These are phyloP conservation scores for Salix udensis DNA, from an alignment of 345 rosid species.

Conservation along the genomic window DNA sequence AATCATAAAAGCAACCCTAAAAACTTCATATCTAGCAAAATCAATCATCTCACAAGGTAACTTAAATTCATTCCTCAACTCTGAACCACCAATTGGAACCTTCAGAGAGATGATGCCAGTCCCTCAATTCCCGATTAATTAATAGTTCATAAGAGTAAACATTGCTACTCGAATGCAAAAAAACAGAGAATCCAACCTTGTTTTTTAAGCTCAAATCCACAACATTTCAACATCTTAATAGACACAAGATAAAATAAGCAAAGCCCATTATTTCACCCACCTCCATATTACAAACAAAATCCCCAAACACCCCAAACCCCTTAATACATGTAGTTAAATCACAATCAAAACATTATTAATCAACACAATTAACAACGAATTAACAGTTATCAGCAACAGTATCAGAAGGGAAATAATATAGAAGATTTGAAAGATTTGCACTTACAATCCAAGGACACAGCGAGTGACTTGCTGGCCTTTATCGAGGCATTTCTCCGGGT, in stretches of 20 bases:
- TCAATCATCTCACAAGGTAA: not conserved
- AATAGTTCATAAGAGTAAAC: not conserved
- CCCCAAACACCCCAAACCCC: not conserved
- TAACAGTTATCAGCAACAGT: not conserved
- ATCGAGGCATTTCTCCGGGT: slow-evolving; percentile 97
- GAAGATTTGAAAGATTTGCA: not conserved
- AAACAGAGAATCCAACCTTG: not conserved
- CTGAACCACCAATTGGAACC: not conserved
- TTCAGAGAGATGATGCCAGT: not conserved
- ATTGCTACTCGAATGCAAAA: not conserved
- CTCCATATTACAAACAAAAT: not conserved
- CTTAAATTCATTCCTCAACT: not conserved
- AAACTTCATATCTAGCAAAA: not conserved
- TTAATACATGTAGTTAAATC: not conserved
- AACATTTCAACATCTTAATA: not conserved
- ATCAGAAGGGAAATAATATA: not conserved
- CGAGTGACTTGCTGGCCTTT: slow-evolving; percentile 94
- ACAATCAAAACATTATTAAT: not conserved
- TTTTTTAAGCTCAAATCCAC: not conserved
- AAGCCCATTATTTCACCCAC: not conserved
- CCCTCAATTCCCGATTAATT: not conserved
- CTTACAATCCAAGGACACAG: slow-evolving; percentile 88
- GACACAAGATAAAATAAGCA: not conserved
- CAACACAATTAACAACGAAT: not conserved
- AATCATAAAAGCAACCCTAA: not conserved